A percentile compares a stretch with the other conserved stretches of the same genome.
Evolutionary conservation across 192 early-diverging fungal species (phyloP).

Genomic region (Spizellomyces sp.): DNA sequence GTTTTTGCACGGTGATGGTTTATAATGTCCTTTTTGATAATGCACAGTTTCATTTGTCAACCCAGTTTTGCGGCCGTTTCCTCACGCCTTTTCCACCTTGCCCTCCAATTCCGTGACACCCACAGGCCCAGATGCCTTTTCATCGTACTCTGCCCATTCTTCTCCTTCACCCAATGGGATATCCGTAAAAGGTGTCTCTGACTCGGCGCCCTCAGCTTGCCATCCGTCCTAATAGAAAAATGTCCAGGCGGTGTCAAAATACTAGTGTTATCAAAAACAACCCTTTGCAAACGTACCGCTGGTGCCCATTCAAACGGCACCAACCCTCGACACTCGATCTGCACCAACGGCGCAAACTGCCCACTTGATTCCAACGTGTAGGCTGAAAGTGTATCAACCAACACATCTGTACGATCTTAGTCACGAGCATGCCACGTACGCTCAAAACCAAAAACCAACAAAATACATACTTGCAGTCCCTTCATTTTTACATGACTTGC

Average conservation of each 20-base stretch:
- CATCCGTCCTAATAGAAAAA: constrained; percentile 24
- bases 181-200: constrained; percentile 71
- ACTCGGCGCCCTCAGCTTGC: constrained; percentile 71
- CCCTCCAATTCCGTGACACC: constrained; percentile 58
- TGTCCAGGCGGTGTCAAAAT: constrained; percentile 30
- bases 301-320: constrained; percentile 81
- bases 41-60: too few relatives aligned
- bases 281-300: constrained; percentile 36
- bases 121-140: constrained; percentile 69
- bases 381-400: constrained; percentile 41
- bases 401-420: constrained; percentile 17
- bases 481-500: constrained; percentile 61
- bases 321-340: constrained; percentile 81
- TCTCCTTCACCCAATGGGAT: constrained; percentile 78
- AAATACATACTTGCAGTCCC: constrained; percentile 31
- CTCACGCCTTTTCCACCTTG: not conserved
- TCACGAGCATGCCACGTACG: not conserved
- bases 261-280: not conserved
- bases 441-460: not conserved
- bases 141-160: constrained; percentile 90
- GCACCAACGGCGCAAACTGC: constrained; percentile 61
- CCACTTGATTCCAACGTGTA: constrained; percentile 64
- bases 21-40: too few relatives aligned
- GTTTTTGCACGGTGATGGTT: too few relatives aligned
- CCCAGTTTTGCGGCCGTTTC: too few relatives aligned